A percentile compares a stretch with the other conserved stretches of the same genome.
Evolutionary conservation across 805 yeast species (phyloP).

Genomic region (Kluyveromyces siamensis): DNA sequence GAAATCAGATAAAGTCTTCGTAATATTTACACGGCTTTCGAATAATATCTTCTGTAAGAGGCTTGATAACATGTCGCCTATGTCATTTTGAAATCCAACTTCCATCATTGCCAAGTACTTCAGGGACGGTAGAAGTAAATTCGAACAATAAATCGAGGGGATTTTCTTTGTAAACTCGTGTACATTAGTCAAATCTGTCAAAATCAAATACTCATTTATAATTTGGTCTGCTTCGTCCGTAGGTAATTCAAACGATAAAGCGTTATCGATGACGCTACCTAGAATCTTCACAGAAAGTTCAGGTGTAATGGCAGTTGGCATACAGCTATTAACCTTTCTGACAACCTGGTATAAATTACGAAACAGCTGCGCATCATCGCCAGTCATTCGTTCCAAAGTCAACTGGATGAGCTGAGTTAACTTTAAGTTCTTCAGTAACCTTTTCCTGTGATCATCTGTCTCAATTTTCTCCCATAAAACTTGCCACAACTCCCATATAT

Average conservation of each 20-base stretch:
- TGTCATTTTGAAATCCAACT: background rate
- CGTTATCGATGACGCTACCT: conserved; percentile 7
- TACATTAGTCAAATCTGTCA: conserved; percentile 14
- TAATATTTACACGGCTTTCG: conserved; percentile 8
- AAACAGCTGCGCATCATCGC: conserved; percentile 6
- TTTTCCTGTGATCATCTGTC: conserved; percentile 28
- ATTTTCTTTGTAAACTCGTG: conserved; percentile 11
- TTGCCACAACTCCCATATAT: conserved; percentile 44
- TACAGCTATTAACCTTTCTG: conserved; percentile 15
- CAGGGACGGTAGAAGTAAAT: conserved; percentile 16
- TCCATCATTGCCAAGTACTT: conserved; percentile 9
- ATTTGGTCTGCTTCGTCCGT: conserved; percentile 1
- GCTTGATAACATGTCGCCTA: conserved; percentile 1
- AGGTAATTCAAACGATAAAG: background rate
- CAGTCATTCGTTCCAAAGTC: conserved; percentile 10
- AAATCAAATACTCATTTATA: conserved; percentile 12
- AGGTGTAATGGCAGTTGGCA: conserved; percentile 17
- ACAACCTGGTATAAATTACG: conserved; percentile 13
- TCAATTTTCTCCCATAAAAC: conserved; percentile 31
- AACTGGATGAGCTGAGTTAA: conserved; percentile 24
- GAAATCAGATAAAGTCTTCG: conserved; percentile 15
- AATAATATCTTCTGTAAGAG: conserved; percentile 12
- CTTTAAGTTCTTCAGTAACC: conserved; percentile 35
- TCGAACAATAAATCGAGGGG: conserved; percentile 14
- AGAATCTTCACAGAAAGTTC: conserved; percentile 18